phyloP scores from a whole-genome alignment of 768 basidiomycete species.

The Tricholomella constricta region DNA sequence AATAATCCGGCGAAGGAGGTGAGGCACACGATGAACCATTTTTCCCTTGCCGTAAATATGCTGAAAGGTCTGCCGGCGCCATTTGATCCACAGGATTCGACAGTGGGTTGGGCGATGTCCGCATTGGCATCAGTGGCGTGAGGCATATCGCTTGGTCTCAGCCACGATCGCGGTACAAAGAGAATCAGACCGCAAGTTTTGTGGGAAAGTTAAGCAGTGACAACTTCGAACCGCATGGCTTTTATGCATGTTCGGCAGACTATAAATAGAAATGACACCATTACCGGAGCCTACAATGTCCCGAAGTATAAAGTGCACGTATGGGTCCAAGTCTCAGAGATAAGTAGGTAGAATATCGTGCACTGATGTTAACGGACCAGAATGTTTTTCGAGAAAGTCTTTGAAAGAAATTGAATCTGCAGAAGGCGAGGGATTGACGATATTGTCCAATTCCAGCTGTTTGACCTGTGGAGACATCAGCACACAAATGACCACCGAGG shows the following conservation, averaged over 20 bases:
- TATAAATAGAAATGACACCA: background rate
- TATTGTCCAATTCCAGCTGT: slow-evolving; percentile 63
- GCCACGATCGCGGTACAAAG: background rate
- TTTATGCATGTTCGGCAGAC: background rate
- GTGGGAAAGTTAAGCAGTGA: background rate
- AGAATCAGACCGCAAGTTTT: background rate
- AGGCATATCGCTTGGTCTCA: background rate
- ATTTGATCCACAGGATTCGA: background rate
- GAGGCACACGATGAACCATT: slow-evolving; percentile 68
- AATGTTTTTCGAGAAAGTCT: slow-evolving; percentile 39
- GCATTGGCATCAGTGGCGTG: background rate
- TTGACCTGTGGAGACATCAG: slow-evolving; percentile 44
- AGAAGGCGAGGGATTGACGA: slow-evolving; percentile 38
- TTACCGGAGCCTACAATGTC: background rate
- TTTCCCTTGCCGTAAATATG: slow-evolving; percentile 56
- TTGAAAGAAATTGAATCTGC: slow-evolving; percentile 36
- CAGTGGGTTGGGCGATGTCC: background rate
- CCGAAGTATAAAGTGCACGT: background rate
- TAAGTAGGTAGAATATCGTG: slow-evolving; percentile 61
- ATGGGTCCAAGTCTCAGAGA: slow-evolving; percentile 20
- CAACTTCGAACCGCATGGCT: too few species aligned
- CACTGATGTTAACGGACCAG: slow-evolving; percentile 46
- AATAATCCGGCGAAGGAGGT: slow-evolving; percentile 62
- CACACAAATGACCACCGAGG: background rate
- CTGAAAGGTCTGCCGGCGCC: slow-evolving; percentile 32